Evolutionary conservation across 768 basidiomycete genomes (phyloP), one percentile per base, ranked within the genome.

Genomic region (Mycena chlorophos): DNA sequence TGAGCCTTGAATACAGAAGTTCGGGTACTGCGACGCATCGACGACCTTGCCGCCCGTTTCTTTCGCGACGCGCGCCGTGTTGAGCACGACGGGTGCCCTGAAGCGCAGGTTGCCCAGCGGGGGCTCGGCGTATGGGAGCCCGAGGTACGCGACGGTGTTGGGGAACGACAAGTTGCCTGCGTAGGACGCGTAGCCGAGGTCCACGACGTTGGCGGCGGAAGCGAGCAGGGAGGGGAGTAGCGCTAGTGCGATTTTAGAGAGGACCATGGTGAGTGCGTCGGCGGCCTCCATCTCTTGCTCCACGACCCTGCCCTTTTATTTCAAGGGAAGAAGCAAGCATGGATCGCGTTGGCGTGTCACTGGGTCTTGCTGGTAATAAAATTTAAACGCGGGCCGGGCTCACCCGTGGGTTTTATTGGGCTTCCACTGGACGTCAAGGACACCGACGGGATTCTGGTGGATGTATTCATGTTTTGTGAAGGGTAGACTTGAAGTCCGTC

Each of bases 181-280:
- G 60, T 85, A 87, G 51, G 71, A 76, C 1, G 80, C 82, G 55
- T 88, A 86, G 16, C 83, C 84, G 14, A 81, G 74, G 59, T 85
- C 77, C 37, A 85, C 76, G 25, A 83, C 68, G 54, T 70, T 60
- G 12, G 52, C 52, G 2, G 47, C 29, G 8, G 46, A n/a, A 2
- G 57, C 31, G 10, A 27, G 54, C 37, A 46, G 20, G 3, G 57
- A 42, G 19, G 51, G 25, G 20, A 55, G n/a, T n/a, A n/a, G n/a
- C n/a, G n/a, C n/a, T n/a, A n/a, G n/a, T 25, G 26, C 20, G 37
- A 10, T 19, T 30, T 19, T 56, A 50, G 14, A 52, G 45, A n/a
- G n/a, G n/a, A n/a, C n/a, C n/a, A n/a, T n/a, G n/a, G n/a, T n/a
- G n/a, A n/a, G n/a, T n/a, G n/a, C n/a, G n/a, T n/a, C n/a, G n/a